Base-by-base conservation (phyloP, 257 asterid genomes). In the Perilla frutescens region DNA sequence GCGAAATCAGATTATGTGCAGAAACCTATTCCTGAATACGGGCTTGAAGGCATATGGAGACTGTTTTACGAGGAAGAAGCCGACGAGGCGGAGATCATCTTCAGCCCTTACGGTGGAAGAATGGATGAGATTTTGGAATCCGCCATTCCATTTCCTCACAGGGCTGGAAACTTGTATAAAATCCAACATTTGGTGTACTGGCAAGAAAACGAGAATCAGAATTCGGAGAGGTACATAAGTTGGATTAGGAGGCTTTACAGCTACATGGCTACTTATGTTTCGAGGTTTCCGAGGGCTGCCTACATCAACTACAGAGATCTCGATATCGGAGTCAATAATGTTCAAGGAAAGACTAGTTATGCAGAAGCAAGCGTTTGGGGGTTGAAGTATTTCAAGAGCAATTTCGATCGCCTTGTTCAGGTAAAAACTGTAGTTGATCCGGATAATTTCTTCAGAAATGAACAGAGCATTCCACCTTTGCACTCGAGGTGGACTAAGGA, bases 281-380 rank as follows among this genome's bases (percentile, higher is more conserved):
- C 67, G n/a, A 31, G 13, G 2, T 43, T 15, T 9, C 75, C 67
- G 0, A 43, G 75, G 7, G 58, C 14, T 4, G 53, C 75, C 0
- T 70, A 70, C 5, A 20, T 57, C 8, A 70, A 70, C 31, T 70
- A 70, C 67, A 57, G 67, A n/a, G 75, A 70, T 53, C 73, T 68
- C 8, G 63, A 68, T 7, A 53, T 68, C 1, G 73, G 73, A 20
- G 41, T 15, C 8, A 68, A 68, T 53, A 68, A 68, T 9, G 32
- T 6, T 20, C 1, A 39, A 5, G 73, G 73, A 1, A 39, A 39
- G 41, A 53, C 73, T 4, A 53, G 53, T 7, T 53, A 53, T 1
- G 53, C 40, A 2, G 62, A 20, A 50, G 73, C 73, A 6, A 68
- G 41, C 11, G 3, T 53, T 10, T 53, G 73, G 73, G 73, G 63